Evolutionary conservation across 495 filamentous ascomycete species (phyloP).

Genomic region (Penicillium goetzii): DNA sequence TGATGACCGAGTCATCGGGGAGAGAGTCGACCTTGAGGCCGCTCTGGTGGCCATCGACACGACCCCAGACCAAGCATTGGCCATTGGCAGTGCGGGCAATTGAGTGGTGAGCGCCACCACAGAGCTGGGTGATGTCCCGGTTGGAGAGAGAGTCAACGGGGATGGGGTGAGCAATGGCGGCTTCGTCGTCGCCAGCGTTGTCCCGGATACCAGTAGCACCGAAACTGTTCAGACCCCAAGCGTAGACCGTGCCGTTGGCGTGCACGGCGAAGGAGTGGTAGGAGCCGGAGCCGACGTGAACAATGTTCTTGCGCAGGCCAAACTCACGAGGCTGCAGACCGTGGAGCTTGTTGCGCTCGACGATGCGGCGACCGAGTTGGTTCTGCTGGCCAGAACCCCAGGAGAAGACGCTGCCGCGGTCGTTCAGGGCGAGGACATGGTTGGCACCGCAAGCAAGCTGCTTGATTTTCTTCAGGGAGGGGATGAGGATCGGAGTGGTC

Average conservation of each 20-base stretch:
- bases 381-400: conserved; percentile 69
- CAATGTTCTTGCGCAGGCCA: conserved; percentile 63
- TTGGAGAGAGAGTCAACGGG: conserved; percentile 61
- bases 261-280: conserved; percentile 75
- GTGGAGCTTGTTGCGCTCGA: conserved; percentile 56
- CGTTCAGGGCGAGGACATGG: conserved; percentile 63
- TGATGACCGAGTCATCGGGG: conserved; percentile 52
- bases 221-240: conserved; percentile 89
- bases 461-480: conserved; percentile 59
- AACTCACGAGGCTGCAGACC: conserved; percentile 72
- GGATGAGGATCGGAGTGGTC: conserved; percentile 52
- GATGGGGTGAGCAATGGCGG: conserved; percentile 60
- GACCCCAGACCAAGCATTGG: conserved; percentile 62
- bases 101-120: conserved; percentile 63
- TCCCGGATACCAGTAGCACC: conserved; percentile 75
- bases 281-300: conserved; percentile 55
- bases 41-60: conserved; percentile 60
- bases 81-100: conserved; percentile 56
- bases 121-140: conserved; percentile 49
- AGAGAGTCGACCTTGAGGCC: conserved; percentile 57
- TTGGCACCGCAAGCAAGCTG: conserved; percentile 61
- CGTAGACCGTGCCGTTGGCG: conserved; percentile 68
- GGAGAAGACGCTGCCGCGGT: conserved; percentile 58
- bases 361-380: conserved; percentile 65
- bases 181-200: conserved; percentile 67